Evolutionary conservation across 2,329 filamentous ascomycete species (phyloP).

Genomic region (Colletotrichum orchidophilum): DNA sequence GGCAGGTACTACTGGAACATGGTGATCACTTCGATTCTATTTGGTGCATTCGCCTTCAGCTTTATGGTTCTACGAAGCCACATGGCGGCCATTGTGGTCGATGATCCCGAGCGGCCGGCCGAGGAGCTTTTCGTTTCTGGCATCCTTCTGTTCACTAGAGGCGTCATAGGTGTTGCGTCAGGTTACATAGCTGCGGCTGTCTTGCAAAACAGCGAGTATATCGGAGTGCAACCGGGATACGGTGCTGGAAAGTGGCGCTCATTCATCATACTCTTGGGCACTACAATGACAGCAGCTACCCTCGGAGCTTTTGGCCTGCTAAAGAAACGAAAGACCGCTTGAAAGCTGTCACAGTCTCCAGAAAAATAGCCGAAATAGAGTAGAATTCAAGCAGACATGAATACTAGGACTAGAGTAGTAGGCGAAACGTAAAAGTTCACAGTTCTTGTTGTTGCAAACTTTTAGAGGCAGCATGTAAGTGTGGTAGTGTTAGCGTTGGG

Average conservation of each 20-base stretch:
- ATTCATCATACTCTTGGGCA: constrained; percentile 2
- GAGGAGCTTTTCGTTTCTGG: constrained; percentile 12
- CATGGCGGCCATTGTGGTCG: constrained; percentile 13
- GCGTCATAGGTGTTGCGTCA: constrained; percentile 14
- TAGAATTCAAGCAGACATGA: no score
- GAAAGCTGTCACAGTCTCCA: not conserved
- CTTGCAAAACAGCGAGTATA: not conserved
- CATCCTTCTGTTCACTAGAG: not conserved
- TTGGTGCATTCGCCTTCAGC: constrained; percentile 21
- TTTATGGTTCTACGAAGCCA: constrained; percentile 18
- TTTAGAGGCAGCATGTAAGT: no score
- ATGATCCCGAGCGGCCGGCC: not conserved
- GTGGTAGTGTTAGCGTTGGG: no score
- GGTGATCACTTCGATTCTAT: not conserved
- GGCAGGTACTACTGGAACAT: constrained; percentile 17
- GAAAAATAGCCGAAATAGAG: not conserved
- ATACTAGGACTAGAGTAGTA: no score
- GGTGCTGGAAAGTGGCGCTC: constrained; percentile 7
- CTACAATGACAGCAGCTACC: not conserved
- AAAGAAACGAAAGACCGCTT: not conserved
- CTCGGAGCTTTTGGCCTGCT: not conserved
- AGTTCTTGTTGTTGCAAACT: no score
- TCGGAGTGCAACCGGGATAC: constrained; percentile 3
- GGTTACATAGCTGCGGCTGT: constrained; percentile 18
- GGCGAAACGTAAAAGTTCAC: no score